Evolutionary conservation across 2,329 filamentous ascomycete genomes (phyloP).

Genomic region (Alternaria viburni): DNA sequence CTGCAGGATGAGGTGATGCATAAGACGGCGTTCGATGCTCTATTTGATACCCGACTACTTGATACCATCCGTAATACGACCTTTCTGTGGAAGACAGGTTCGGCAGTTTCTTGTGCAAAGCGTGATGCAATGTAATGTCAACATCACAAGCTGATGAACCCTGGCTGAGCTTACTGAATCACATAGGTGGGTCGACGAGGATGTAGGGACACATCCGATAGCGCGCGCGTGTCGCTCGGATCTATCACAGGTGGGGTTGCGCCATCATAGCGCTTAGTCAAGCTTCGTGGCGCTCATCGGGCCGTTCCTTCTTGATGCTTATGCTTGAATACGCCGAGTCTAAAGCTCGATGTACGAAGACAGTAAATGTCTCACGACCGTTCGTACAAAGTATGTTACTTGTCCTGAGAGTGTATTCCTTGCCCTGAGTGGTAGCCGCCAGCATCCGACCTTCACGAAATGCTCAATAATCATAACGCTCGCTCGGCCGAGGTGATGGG

Average conservation of each 20-base stretch:
- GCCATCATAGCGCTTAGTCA: not conserved
- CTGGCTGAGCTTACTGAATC: not conserved
- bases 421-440: not conserved
- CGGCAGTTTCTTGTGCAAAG: not conserved
- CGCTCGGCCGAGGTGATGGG: constrained; percentile 6
- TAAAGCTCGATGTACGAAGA: not conserved
- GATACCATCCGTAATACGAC: not conserved
- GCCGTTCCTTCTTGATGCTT: not conserved
- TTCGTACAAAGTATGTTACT: not conserved
- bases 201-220: not conserved
- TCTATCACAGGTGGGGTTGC: not conserved
- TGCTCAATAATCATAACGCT: not conserved
- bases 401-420: not conserved
- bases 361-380: not conserved
- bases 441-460: not conserved
- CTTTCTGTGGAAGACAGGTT: not conserved
- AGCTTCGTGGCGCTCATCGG: not conserved
- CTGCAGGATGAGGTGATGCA: not conserved
- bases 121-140: not conserved
- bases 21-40: not conserved
- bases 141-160: not conserved
- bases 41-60: constrained; percentile 10
- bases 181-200: not conserved
- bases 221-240: not conserved
- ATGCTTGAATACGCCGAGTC: not conserved